A percentile compares a stretch with the other conserved stretches of the same genome.
These are phyloP conservation scores for Penicillium alfredii DNA, from an alignment of 495 filamentous ascomycete species.

Conservation along the genomic window DNA sequence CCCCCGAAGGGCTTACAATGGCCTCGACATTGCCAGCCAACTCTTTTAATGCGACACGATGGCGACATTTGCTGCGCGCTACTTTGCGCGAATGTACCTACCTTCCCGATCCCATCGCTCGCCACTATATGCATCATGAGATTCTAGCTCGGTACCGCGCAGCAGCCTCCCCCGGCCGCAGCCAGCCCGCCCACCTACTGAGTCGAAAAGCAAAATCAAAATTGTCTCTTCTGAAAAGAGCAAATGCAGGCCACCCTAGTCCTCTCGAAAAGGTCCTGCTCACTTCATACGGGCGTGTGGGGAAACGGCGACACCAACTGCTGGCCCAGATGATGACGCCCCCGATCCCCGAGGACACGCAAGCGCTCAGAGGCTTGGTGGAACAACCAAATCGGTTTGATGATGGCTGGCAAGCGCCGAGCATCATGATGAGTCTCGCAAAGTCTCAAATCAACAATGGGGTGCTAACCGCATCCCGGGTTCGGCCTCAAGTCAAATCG, in stretches of 20 bases:
- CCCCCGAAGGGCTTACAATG: slow-evolving; percentile 21
- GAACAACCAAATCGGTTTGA: slow-evolving; percentile 10
- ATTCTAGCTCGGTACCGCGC: slow-evolving; percentile 53
- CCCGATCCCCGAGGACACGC: slow-evolving; percentile 28
- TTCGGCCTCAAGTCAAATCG: slow-evolving; percentile 30
- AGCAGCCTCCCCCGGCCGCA: slow-evolving; percentile 4
- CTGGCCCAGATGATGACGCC: slow-evolving; percentile 41
- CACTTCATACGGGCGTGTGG: slow-evolving; percentile 67
- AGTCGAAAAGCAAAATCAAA: slow-evolving; percentile 19
- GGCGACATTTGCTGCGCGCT: slow-evolving; percentile 64
- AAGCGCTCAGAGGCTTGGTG: slow-evolving; percentile 18
- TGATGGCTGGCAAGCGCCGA: slow-evolving; percentile 36
- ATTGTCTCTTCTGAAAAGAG: slow-evolving; percentile 44
- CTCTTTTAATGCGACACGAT: slow-evolving; percentile 7
- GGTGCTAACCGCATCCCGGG: slow-evolving; percentile 13
- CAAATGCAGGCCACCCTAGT: slow-evolving; percentile 57
- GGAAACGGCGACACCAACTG: slow-evolving; percentile 60
- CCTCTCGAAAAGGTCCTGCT: slow-evolving; percentile 60
- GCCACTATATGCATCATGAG: slow-evolving; percentile 50
- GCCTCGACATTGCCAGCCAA: slow-evolving; percentile 19
- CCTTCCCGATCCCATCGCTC: slow-evolving; percentile 68
- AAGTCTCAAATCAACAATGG: slow-evolving; percentile 32
- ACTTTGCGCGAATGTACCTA: slow-evolving; percentile 82
- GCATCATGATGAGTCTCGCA: slow-evolving; percentile 27
- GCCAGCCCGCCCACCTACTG: slow-evolving; percentile 7